phyloP scores from a whole-genome alignment of 768 basidiomycete genomes.

The Gymnopilus junonius region DNA sequence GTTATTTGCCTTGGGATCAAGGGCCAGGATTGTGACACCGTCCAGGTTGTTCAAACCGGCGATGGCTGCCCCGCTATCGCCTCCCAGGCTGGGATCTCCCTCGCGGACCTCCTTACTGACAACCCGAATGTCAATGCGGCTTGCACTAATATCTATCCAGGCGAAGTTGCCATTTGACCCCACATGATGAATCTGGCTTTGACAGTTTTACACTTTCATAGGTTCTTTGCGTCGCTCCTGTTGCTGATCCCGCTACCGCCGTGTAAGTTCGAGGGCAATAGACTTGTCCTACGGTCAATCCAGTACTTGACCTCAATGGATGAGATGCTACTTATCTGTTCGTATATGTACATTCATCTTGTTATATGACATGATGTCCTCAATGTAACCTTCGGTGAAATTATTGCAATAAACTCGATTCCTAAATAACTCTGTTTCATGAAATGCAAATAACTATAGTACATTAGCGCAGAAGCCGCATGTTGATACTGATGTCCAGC shows the following conservation, averaged over 20 bases:
- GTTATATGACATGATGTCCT: too few species aligned
- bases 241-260: not conserved
- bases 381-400: not conserved
- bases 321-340: too few species aligned
- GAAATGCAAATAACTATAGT: not conserved
- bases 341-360: too few species aligned
- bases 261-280: too few species aligned
- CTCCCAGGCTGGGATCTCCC: slow-evolving; percentile 40
- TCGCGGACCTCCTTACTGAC: slow-evolving; percentile 52
- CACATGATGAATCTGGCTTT: not conserved
- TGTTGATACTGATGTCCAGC: not conserved
- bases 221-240: slow-evolving; percentile 12
- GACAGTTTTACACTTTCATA: not conserved
- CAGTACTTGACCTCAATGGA: too few species aligned
- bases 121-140: slow-evolving; percentile 61
- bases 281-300: too few species aligned
- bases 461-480: not conserved
- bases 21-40: slow-evolving; percentile 58
- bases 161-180: slow-evolving; percentile 58
- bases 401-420: not conserved
- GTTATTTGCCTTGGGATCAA: slow-evolving; percentile 56
- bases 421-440: not conserved
- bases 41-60: slow-evolving; percentile 45
- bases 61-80: slow-evolving; percentile 55
- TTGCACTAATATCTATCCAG: slow-evolving; percentile 60